Base-by-base conservation (phyloP, 306 rosid species). In the Pterocarpus macrocarpus region DNA sequence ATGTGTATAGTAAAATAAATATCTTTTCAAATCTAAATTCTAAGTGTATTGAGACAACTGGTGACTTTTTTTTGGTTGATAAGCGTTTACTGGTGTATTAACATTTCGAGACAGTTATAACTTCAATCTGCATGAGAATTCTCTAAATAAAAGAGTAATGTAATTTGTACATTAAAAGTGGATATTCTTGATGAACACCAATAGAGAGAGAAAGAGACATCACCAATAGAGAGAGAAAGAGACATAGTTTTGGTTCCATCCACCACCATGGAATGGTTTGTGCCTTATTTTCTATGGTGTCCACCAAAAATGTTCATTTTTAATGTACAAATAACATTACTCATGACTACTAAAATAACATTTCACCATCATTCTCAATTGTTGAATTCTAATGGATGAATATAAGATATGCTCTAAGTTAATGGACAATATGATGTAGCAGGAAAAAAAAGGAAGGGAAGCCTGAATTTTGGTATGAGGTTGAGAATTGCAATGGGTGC, bases 401-500 rank as follows among this genome's bases (percentile, higher is more conserved):
- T 71, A n/a, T 55, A n/a, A 55, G 35, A 55, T 15, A 62, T 39
- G 47, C 15, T 68, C 50, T 53, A 64, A 64, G 14, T 34, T 43
- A 73, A 78, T 30, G 73, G 80, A 44, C n/a, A 12, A 64, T 77
- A 17, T 83, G 61, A 70, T 88, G 52, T 71, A 64, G 83, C 93
- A 94, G 98, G 74, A 28, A 83, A 88, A 80, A 36, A 89, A 76
- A 33, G 77, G 44, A 82, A 68, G 59, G 88, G 75, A 80, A 71
- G 70, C 67, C 63, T 95, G 78, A 88, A 63, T 71, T 91, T 92
- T 59, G 80, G 65, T 32, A 87, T 47, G 90, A 91, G 98, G 71
- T 68, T 95, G 74, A 78, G 77, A 56, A 80, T 95, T 66, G 92
- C 98, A 76, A 53, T 92, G 88, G 98, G 92, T 69, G 84, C 98